Conservation (phyloP, 1,284 basidiomycete genomes). For the Amylostereum areolatum region DNA sequence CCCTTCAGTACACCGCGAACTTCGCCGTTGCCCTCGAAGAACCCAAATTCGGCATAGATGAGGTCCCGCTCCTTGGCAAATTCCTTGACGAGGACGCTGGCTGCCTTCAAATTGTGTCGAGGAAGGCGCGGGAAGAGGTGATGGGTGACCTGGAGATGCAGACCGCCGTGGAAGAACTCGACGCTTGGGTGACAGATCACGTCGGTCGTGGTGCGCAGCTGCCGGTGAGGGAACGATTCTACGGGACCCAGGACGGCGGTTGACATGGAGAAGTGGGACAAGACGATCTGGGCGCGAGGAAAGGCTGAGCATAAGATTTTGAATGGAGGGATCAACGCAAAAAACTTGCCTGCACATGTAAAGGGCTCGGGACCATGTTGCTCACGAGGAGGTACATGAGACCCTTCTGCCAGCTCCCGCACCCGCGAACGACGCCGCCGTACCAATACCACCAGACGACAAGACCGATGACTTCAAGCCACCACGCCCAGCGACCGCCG, state of each 20-base stretch:
- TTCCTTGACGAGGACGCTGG: conserved; percentile 78
- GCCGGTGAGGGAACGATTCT: conserved; percentile 91
- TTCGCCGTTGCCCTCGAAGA: conserved; percentile 76
- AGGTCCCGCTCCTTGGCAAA: conserved; percentile 83
- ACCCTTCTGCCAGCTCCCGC: conserved; percentile 61
- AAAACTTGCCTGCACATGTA: conserved; percentile 72
- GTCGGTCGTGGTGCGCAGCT: conserved; percentile 94
- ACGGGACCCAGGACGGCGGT: conserved; percentile 86
- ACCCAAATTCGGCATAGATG: conserved; percentile 88
- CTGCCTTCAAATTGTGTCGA: conserved; percentile 84
- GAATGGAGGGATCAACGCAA: neutral
- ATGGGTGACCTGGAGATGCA: conserved; percentile 94
- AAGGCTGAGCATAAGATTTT: neutral
- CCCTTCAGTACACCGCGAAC: conserved; percentile 71
- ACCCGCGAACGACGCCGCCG: conserved; percentile 54
- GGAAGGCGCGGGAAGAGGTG: conserved; percentile 96
- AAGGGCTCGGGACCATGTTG: conserved; percentile 75
- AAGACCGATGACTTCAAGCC: conserved; percentile 65
- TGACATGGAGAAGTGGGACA: conserved; percentile 97
- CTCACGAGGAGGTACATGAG: conserved; percentile 73
- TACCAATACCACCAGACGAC: conserved; percentile 82
- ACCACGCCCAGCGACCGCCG: conserved; percentile 68
- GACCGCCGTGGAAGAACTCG: conserved; percentile 89
- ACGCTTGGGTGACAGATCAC: conserved; percentile 83
- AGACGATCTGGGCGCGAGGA: conserved; percentile 70